Percentiles rank a stretch among this genome's conserved stretches.
These are phyloP conservation scores for Chalciporus pseudorubinellus DNA, from an alignment of 768 basidiomycete species.

Conservation along the genomic window DNA sequence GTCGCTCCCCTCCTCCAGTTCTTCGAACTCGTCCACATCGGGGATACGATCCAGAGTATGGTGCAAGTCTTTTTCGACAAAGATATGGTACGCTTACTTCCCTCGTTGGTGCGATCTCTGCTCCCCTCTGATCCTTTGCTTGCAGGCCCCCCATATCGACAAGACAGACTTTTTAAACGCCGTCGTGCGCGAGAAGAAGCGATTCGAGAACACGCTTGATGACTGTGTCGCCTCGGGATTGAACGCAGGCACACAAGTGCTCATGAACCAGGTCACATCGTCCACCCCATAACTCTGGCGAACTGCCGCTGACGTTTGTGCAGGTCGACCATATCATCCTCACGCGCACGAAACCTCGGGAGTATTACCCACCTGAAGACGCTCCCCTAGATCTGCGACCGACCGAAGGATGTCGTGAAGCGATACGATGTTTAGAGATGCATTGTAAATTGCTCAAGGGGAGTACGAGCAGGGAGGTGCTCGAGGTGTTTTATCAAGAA, in stretches of 20 bases:
- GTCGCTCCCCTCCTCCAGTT: constrained; percentile 95
- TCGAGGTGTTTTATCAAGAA: constrained; percentile 98
- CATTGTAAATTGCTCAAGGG: constrained; percentile 92
- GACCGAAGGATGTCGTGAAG: constrained; percentile 84
- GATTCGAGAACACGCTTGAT: constrained; percentile 88
- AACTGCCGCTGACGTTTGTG: no score
- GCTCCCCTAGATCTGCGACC: constrained; percentile 77
- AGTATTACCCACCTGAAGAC: constrained; percentile 88
- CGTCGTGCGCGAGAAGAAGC: constrained; percentile 95
- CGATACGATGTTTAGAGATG: constrained; percentile 82
- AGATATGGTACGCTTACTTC: constrained; percentile 61
- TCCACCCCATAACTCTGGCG: neutral
- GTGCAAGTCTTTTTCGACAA: constrained; percentile 98
- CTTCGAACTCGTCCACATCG: constrained; percentile 95
- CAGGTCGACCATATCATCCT: constrained; percentile 93
- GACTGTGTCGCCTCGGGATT: constrained; percentile 91
- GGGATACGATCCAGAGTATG: constrained; percentile 97
- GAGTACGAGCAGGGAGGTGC: constrained; percentile 91
- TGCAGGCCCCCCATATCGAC: constrained; percentile 82
- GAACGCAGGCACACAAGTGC: constrained; percentile 91
- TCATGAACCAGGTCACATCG: constrained; percentile 87
- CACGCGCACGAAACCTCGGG: constrained; percentile 76
- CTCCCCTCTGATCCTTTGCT: neutral
- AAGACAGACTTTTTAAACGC: constrained; percentile 89
- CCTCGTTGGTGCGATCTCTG: neutral